These are phyloP conservation scores for Takashimella koratensis DNA, from an alignment of 1,284 basidiomycete genomes.

Conservation along the genomic window DNA sequence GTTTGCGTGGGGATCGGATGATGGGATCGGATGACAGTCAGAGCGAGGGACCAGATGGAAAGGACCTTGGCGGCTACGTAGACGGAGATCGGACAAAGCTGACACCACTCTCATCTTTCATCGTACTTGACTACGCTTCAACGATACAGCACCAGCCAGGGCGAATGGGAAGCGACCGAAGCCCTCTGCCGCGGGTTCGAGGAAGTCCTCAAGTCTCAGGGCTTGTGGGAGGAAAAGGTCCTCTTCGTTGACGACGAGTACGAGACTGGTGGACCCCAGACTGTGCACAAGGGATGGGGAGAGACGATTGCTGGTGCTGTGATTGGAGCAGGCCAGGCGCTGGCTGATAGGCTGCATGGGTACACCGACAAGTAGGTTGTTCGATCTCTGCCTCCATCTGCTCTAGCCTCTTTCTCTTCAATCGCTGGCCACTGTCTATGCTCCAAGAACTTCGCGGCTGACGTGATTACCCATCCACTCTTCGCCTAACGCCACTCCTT, in stretches of 20 bases:
- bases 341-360: slow-evolving; percentile 24
- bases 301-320: slow-evolving; percentile 37
- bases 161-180: slow-evolving; percentile 43
- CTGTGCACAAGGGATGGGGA: slow-evolving; percentile 35
- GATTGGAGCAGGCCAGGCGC: slow-evolving; percentile 23
- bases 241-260: slow-evolving; percentile 48
- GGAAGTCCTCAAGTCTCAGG: slow-evolving; percentile 29
- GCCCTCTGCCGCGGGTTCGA: slow-evolving; percentile 32
- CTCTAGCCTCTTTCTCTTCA: too few species aligned
- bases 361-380: slow-evolving; percentile 36
- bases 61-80: neutral
- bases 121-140: neutral
- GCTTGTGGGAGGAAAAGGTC: slow-evolving; percentile 39
- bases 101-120: neutral
- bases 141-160: slow-evolving; percentile 34
- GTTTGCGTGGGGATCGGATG: slow-evolving; percentile 5
- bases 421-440: too few species aligned
- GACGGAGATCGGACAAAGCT: neutral
- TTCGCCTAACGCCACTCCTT: too few species aligned
- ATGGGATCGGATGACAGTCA: neutral
- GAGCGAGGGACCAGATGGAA: neutral
- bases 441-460: too few species aligned
- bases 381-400: too few species aligned
- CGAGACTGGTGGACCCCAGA: slow-evolving; percentile 28
- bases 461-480: too few species aligned